A percentile compares a stretch with the other conserved stretches of the same genome.
These are phyloP conservation scores for Termitomyces heimii DNA, from an alignment of 768 basidiomycete species.

Conservation along the genomic window DNA sequence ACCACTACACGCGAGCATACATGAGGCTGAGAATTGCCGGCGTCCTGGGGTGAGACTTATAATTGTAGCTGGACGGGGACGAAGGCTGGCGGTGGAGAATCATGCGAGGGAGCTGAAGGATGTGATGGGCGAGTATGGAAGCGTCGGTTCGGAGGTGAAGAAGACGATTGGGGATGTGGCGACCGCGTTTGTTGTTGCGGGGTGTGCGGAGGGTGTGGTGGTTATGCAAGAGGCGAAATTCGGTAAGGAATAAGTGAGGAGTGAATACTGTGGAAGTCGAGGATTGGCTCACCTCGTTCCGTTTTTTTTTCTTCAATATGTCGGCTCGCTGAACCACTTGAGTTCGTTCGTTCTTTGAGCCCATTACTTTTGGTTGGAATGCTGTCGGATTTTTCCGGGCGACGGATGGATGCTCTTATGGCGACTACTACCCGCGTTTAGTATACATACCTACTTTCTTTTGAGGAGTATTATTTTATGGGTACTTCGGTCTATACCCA, in stretches of 20 bases:
- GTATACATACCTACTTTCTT: not conserved
- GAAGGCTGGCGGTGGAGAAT: constrained; percentile 66
- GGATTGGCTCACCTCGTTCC: not conserved
- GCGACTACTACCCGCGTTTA: not conserved
- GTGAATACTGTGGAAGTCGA: not conserved
- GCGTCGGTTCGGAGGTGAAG: constrained; percentile 55
- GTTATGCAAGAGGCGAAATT: constrained; percentile 55
- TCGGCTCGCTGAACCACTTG: not conserved
- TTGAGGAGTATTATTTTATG: not conserved
- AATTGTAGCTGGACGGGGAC: constrained; percentile 67
- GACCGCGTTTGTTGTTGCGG: constrained; percentile 64
- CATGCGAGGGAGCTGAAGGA: constrained; percentile 67
- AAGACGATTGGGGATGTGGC: constrained; percentile 87
- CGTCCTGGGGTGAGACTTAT: constrained; percentile 37
- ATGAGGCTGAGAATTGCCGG: constrained; percentile 29
- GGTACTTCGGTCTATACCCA: not conserved
- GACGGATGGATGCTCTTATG: not conserved
- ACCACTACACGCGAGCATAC: constrained; percentile 55
- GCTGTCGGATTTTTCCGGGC: not conserved
- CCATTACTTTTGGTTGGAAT: not conserved
- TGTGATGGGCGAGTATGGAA: constrained; percentile 51
- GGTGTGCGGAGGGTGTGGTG: constrained; percentile 51
- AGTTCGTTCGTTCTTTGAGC: not conserved
- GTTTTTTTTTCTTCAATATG: not conserved
- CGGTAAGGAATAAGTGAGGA: not conserved